Evolutionary conservation across 176 grass and related monocot genomes (phyloP).

Genomic region (Phoenix roebelenii): DNA sequence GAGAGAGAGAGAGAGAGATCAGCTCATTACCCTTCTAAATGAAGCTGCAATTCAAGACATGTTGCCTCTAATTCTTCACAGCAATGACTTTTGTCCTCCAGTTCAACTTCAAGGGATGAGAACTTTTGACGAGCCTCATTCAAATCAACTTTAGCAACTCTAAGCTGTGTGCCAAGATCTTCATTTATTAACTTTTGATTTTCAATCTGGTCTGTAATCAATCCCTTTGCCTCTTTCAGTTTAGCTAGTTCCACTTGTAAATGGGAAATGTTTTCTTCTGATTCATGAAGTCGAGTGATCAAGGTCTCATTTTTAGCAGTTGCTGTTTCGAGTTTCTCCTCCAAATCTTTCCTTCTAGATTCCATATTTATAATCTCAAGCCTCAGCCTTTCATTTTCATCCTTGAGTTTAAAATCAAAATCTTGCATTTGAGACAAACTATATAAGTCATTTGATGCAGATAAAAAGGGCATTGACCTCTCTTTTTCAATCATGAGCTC

Average conservation of each 20-base stretch:
- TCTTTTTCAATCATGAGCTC: constrained; percentile 19
- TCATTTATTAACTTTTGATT: constrained; percentile 18
- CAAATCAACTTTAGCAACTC: constrained; percentile 9
- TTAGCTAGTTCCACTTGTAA: constrained; percentile 35
- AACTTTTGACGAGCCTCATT: constrained; percentile 20
- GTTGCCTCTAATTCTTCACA: constrained; percentile 13
- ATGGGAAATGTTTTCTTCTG: constrained; percentile 28
- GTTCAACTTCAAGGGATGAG: constrained; percentile 2
- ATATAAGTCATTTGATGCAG: constrained; percentile 5
- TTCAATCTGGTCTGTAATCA: constrained; percentile 3
- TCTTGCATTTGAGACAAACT: constrained; percentile 12
- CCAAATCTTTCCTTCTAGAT: constrained; percentile 6
- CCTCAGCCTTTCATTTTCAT: constrained; percentile 7
- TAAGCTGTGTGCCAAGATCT: constrained; percentile 14
- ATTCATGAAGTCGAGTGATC: constrained; percentile 13
- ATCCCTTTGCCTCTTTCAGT: constrained; percentile 32
- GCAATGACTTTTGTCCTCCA: neutral
- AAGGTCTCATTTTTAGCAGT: constrained; percentile 9
- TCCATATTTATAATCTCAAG: neutral
- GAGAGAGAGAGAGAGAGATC: too few relatives aligned
- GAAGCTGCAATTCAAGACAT: constrained; percentile 27
- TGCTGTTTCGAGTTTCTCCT: constrained; percentile 9
- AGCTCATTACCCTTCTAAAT: constrained; percentile 26
- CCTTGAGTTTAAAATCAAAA: constrained; percentile 23
- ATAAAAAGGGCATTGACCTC: constrained; percentile 9